Percentiles rank a stretch among this genome's conserved stretches.
phyloP scores from a whole-genome alignment of 805 yeast species.

The Suhomyces faveliae region DNA sequence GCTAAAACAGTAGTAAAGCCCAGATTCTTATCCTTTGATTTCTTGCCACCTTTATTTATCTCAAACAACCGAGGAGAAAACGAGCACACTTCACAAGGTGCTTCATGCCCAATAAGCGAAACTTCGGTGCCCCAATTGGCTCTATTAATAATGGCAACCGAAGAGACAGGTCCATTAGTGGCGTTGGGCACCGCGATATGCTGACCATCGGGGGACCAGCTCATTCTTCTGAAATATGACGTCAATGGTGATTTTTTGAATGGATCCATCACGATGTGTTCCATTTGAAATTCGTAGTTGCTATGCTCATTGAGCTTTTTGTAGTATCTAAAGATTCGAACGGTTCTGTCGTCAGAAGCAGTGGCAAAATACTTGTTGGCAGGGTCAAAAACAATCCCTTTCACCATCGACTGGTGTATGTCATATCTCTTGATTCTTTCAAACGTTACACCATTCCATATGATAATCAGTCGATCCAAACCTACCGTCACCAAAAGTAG shows the following conservation, averaged over 20 bases:
- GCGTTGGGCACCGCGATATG: slow-evolving; percentile 85
- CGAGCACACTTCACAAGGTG: slow-evolving; percentile 78
- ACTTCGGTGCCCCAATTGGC: slow-evolving; percentile 79
- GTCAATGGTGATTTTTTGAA: slow-evolving; percentile 87
- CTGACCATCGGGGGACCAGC: slow-evolving; percentile 93
- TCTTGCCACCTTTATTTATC: slow-evolving; percentile 15
- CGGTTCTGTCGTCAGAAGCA: slow-evolving; percentile 91
- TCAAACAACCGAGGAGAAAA: slow-evolving; percentile 71
- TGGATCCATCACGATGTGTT: slow-evolving; percentile 78
- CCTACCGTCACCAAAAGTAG: slow-evolving; percentile 91
- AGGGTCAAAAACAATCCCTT: slow-evolving; percentile 96
- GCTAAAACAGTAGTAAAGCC: slow-evolving; percentile 73
- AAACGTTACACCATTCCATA: slow-evolving; percentile 92
- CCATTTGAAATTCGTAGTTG: slow-evolving; percentile 82
- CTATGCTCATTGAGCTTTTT: slow-evolving; percentile 50
- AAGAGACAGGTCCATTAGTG: slow-evolving; percentile 76
- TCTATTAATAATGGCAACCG: slow-evolving; percentile 70
- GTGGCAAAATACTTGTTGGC: slow-evolving; percentile 98
- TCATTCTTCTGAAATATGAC: slow-evolving; percentile 79
- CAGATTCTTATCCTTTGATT: slow-evolving; percentile 18
- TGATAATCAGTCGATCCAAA: slow-evolving; percentile 83
- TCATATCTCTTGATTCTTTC: slow-evolving; percentile 87
- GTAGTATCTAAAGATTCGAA: slow-evolving; percentile 83
- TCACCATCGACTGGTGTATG: slow-evolving; percentile 91
- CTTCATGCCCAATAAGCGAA: slow-evolving; percentile 74